A percentile compares a stretch with the other conserved stretches of the same genome.
Evolutionary conservation across 163 green algal genomes (phyloP).

Genomic region (Chloromonas sp.): DNA sequence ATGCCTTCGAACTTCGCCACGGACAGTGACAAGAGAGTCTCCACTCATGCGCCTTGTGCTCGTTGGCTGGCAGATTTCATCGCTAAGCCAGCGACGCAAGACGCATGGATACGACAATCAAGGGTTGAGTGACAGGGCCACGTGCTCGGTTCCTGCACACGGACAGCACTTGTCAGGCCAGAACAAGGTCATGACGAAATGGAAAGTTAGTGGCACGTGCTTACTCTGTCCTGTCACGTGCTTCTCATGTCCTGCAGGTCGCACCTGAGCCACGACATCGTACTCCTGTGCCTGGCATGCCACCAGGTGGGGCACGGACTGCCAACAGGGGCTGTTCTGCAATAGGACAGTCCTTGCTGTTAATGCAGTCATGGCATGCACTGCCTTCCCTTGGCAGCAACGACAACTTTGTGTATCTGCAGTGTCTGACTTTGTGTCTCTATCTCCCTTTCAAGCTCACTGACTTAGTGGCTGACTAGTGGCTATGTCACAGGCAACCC

Average conservation of each 20-base stretch:
- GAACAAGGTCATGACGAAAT: too few relatives aligned
- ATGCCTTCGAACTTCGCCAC: neutral
- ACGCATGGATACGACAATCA: too few relatives aligned
- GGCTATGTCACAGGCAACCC: too few relatives aligned
- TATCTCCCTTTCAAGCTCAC: too few relatives aligned
- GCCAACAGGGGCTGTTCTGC: too few relatives aligned
- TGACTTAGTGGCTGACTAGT: too few relatives aligned
- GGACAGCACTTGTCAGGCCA: neutral
- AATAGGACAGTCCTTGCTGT: too few relatives aligned
- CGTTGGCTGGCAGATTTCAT: neutral
- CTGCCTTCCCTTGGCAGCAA: too few relatives aligned
- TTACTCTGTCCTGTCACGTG: neutral
- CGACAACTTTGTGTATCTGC: too few relatives aligned
- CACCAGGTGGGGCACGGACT: slow-evolving; percentile 26
- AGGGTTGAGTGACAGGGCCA: neutral
- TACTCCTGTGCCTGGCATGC: slow-evolving; percentile 56
- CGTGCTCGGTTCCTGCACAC: neutral
- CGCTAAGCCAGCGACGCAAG: neutral
- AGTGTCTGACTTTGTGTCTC: too few relatives aligned
- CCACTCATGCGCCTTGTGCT: neutral
- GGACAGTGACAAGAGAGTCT: neutral
- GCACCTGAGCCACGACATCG: slow-evolving; percentile 59
- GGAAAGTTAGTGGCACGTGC: too few relatives aligned
- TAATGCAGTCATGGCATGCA: too few relatives aligned
- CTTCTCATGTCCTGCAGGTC: slow-evolving; percentile 33